Evolutionary conservation across 164 flowering plant genomes (phyloP).

Genomic region (Magnolia officinalis): DNA sequence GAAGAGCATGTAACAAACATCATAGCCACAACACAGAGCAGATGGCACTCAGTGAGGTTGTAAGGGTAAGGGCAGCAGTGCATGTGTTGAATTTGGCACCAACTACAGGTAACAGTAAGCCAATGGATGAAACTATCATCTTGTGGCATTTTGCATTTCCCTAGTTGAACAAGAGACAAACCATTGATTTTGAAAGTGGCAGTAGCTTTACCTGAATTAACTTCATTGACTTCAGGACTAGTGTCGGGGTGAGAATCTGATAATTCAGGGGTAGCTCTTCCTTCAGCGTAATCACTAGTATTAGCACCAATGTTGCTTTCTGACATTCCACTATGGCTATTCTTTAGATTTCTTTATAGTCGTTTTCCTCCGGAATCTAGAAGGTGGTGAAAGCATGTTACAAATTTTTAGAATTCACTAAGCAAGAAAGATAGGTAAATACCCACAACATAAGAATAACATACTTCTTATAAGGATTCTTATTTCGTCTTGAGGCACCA

Average conservation of each 20-base stretch:
- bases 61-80: background rate
- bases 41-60: background rate
- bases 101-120: background rate
- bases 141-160: background rate
- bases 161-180: background rate
- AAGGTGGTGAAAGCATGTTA: conserved; percentile 27
- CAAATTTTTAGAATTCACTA: conserved; percentile 6
- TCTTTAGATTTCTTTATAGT: conserved; percentile 45
- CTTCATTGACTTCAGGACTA: conserved; percentile 23
- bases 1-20: background rate
- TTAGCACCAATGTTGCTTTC: conserved; percentile 15
- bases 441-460: conserved; percentile 17
- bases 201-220: conserved; percentile 30
- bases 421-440: background rate
- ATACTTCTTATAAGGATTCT: conserved; percentile 44
- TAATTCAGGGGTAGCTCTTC: conserved; percentile 26
- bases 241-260: conserved; percentile 26
- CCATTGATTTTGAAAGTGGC: background rate
- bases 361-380: conserved; percentile 45
- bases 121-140: background rate
- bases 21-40: background rate
- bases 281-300: conserved; percentile 22
- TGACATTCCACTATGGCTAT: conserved; percentile 17
- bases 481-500: conserved; percentile 25
- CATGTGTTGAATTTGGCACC: background rate